Base-by-base conservation (phyloP, 805 yeast species). In the Lipomyces starkeyi region DNA sequence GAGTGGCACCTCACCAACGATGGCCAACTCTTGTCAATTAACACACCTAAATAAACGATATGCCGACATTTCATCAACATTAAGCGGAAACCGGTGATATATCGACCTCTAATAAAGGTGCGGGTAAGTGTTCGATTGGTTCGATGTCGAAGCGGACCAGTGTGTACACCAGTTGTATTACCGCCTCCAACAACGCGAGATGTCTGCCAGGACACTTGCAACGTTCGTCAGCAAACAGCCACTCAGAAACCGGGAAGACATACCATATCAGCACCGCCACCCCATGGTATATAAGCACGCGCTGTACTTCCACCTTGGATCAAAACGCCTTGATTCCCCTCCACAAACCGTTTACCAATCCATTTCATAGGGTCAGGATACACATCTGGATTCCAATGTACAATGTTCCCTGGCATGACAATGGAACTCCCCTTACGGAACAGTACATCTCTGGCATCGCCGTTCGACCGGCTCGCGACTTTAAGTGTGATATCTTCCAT, bases 311-410 rank as follows among this genome's bases (percentile, higher is more conserved):
- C 58, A 17, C 59, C 58, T 17, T 14, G 53, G 20, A 59, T 32
- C 25, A 64, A 37, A 11, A 25, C 52, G 5, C 65, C 69, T 29
- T 67, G 47, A 49, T 58, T 63, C 22, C 55, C 69, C 5, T 56
- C 59, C 53, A 65, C 8, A 59, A 69, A 69, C 11, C 72, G 43
- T 9, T 65, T 54, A 29, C 63, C 67, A 13, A 54, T 58, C 69
- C 68, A 69, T n/a, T 53, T 40, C 63, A 43, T 58, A 7, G 72
- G 71, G 6, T 67, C 66, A 27, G 72, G 72, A 32, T 67, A 69
- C 4, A 69, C 66, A 9, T 64, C 66, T 11, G 62, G 55, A 52
- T 69, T 71, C 70, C 67, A 67, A 40, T 69, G 72, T 37, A 67
- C 20, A 27, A 58, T 34, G 35, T 64, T 64, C 35, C 37, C 43